These are phyloP conservation scores for Garcia nutans DNA, from an alignment of 345 rosid species.

Conservation along the genomic window DNA sequence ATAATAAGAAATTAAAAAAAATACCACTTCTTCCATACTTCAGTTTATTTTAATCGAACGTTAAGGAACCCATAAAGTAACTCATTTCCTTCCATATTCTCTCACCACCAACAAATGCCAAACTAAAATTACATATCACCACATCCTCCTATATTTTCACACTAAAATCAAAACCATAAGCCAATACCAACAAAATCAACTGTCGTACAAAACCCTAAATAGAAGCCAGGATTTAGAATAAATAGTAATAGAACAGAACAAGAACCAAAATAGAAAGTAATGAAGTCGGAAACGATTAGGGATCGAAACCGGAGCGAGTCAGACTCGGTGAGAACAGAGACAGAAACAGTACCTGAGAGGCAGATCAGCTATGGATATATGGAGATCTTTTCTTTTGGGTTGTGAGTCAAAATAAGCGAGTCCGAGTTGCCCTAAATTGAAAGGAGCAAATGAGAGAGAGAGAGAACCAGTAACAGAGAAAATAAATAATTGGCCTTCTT, in stretches of 20 bases:
- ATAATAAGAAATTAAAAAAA: neutral
- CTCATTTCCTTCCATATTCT: neutral
- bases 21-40: conserved; percentile 1
- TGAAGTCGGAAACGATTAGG: neutral
- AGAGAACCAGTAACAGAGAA: neutral
- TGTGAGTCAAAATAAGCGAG: conserved; percentile 34
- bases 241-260: neutral
- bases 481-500: neutral
- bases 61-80: neutral
- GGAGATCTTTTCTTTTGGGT: conserved; percentile 10
- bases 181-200: neutral
- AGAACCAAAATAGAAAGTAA: neutral
- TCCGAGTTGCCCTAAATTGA: conserved; percentile 36
- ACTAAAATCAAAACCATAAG: neutral
- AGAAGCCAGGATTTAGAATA: neutral
- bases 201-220: neutral
- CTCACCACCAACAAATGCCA: conserved; percentile 18
- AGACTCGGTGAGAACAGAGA: neutral
- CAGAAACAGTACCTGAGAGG: conserved; percentile 29
- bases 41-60: neutral
- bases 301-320: conserved; percentile 31
- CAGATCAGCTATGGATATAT: conserved; percentile 26
- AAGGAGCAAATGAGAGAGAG: neutral
- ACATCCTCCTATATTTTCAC: neutral
- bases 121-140: conserved; percentile 6